A percentile compares a stretch with the other conserved stretches of the same genome.
Evolutionary conservation across 805 yeast species (phyloP).

Genomic region (Isabelozyma rhagii): DNA sequence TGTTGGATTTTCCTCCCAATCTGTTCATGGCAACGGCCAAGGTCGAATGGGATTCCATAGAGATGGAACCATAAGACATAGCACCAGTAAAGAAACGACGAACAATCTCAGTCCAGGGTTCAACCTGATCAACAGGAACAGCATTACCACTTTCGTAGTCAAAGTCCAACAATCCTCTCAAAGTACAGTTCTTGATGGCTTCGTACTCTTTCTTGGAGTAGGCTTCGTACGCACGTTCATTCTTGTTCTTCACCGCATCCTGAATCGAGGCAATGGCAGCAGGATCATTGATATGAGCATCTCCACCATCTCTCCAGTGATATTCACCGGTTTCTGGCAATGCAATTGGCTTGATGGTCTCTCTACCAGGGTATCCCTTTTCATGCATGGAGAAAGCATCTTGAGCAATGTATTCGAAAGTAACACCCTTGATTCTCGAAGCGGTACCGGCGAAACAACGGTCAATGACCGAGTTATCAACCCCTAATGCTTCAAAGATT

Average conservation of each 20-base stretch:
- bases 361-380: slow-evolving; percentile 82
- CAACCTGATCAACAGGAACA: slow-evolving; percentile 95
- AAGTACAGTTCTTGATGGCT: slow-evolving; percentile 87
- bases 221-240: slow-evolving; percentile 87
- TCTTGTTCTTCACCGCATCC: slow-evolving; percentile 97
- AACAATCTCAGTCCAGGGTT: slow-evolving; percentile 99
- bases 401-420: slow-evolving; percentile 93
- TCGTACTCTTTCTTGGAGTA: slow-evolving; percentile 88
- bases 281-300: slow-evolving; percentile 91
- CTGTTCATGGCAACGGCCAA: slow-evolving; percentile 98
- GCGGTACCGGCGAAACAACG: slow-evolving; percentile 97
- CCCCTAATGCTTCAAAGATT: slow-evolving; percentile 94
- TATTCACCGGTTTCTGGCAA: slow-evolving; percentile 96
- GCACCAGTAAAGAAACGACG: slow-evolving; percentile 99
- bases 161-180: slow-evolving; percentile 90
- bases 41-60: slow-evolving; percentile 98
- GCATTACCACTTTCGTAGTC: slow-evolving; percentile 69
- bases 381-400: slow-evolving; percentile 94
- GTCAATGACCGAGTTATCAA: slow-evolving; percentile 92
- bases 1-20: slow-evolving; percentile 94
- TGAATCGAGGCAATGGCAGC: slow-evolving; percentile 92
- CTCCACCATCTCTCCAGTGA: slow-evolving; percentile 99
- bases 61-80: slow-evolving; percentile 97
- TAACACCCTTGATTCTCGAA: slow-evolving; percentile 91
- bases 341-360: slow-evolving; percentile 64